Conservation (phyloP, 352 stramenopile genomes). For the Achlya hypogyna region DNA sequence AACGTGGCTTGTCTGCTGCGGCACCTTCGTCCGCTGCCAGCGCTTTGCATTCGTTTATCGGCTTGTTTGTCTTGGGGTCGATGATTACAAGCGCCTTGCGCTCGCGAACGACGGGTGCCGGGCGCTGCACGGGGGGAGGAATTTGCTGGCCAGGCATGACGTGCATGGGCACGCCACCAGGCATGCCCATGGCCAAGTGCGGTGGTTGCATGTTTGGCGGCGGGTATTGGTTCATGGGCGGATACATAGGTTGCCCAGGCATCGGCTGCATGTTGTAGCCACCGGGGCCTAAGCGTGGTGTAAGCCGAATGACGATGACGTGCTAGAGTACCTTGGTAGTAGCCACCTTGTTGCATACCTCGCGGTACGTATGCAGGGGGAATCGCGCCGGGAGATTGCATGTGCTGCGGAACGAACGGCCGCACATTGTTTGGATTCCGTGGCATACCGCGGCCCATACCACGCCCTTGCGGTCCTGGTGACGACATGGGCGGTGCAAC, state of each 20-base stretch:
- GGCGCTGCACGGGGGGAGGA: background rate
- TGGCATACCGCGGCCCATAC: background rate
- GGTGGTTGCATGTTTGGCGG: background rate
- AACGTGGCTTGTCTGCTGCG: background rate
- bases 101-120: conserved; percentile 34
- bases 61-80: conserved; percentile 41
- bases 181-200: conserved; percentile 12
- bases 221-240: background rate
- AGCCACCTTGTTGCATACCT: background rate
- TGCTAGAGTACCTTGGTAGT: background rate
- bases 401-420: conserved; percentile 5
- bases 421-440: conserved; percentile 5
- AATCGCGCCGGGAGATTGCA: background rate
- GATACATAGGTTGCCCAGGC: background rate
- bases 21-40: conserved; percentile 22
- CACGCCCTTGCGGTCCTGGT: background rate
- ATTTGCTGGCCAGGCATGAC: background rate
- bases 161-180: background rate
- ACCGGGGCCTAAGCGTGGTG: background rate
- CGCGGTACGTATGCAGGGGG: conserved; percentile 1
- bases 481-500: background rate
- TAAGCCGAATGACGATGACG: background rate
- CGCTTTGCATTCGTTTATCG: conserved; percentile 26
- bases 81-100: conserved; percentile 39
- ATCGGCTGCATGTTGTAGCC: background rate